A percentile compares a stretch with the other conserved stretches of the same genome.
Conservation (phyloP, 2,329 filamentous ascomycete species). For the Tolypocladium pustulatum region DNA sequence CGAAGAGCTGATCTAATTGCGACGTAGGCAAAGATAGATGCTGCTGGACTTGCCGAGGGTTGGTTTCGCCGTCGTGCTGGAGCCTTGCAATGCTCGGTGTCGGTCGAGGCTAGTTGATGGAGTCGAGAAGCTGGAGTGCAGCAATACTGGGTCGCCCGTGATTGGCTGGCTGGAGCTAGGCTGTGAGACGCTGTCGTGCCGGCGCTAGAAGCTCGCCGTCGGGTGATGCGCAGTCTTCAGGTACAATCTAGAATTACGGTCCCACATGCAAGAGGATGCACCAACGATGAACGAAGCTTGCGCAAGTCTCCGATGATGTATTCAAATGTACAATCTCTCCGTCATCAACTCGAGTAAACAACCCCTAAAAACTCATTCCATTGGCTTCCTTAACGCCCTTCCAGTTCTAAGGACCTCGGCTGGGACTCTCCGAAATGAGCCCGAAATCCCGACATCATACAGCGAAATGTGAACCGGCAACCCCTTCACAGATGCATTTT, state of each 20-base stretch:
- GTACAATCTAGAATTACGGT: background rate
- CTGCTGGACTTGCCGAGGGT: background rate
- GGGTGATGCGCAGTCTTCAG: background rate
- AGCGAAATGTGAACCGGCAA: background rate
- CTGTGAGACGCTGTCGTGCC: background rate
- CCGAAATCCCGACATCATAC: background rate
- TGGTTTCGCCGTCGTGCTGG: background rate
- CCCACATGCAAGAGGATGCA: background rate
- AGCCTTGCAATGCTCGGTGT: background rate
- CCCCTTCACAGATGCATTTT: too few species aligned
- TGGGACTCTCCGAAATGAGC: background rate
- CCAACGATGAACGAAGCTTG: background rate
- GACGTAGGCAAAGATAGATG: background rate
- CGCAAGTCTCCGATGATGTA: background rate
- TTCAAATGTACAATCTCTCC: background rate
- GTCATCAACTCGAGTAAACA: background rate
- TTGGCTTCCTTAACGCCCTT: background rate
- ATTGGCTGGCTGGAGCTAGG: background rate
- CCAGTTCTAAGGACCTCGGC: background rate
- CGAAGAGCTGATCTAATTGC: background rate
- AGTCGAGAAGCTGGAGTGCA: background rate
- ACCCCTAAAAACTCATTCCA: background rate
- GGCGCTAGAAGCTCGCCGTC: background rate
- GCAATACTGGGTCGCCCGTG: background rate
- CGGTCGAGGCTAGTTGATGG: background rate